phyloP scores from a whole-genome alignment of 768 basidiomycete genomes.

The Leccinum subgranulosum region DNA sequence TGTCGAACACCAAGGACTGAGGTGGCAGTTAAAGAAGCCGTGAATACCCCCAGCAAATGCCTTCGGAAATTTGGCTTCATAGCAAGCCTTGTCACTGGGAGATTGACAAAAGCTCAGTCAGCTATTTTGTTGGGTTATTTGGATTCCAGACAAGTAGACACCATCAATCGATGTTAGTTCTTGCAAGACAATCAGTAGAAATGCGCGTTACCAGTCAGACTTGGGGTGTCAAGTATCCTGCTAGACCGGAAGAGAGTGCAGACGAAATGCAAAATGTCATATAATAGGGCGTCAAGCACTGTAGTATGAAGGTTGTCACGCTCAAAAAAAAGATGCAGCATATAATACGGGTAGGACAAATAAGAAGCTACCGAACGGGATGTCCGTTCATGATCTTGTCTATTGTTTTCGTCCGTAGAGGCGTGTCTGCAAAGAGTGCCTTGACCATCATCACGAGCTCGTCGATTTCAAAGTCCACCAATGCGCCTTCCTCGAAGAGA shows the following conservation, averaged over 20 bases:
- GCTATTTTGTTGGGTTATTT: no score
- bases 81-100: no score
- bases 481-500: constrained; percentile 84
- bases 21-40: no score
- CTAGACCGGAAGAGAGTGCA: background rate
- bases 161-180: constrained; percentile 35
- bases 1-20: no score
- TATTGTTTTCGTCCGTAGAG: constrained; percentile 76
- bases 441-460: constrained; percentile 80
- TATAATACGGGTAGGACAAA: background rate
- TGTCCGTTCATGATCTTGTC: constrained; percentile 68
- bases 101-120: no score
- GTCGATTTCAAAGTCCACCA: constrained; percentile 85
- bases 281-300: constrained; percentile 8
- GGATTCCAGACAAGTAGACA: no score
- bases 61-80: no score
- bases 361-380: constrained; percentile 31
- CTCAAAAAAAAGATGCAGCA: constrained; percentile 3
- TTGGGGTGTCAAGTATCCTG: background rate
- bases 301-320: background rate
- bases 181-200: background rate
- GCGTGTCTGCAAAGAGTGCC: constrained; percentile 87
- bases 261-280: background rate
- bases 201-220: background rate
- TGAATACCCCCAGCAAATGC: no score